Evolutionary conservation across 306 rosid genomes (phyloP), one percentile per base, ranked within the genome.

Genomic region (Prunus salicina): DNA sequence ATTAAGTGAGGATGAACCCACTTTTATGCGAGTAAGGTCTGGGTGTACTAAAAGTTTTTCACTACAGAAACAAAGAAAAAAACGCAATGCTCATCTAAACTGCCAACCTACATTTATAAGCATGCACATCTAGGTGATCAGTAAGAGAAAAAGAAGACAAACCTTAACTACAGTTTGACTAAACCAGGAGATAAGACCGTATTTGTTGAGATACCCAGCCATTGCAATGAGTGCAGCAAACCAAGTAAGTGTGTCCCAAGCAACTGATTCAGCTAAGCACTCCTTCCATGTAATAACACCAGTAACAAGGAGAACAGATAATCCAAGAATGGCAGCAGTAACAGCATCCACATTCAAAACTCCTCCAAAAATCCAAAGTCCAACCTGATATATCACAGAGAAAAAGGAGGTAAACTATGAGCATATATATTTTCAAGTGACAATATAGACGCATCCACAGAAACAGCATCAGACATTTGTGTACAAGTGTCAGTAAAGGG

Each of bases 231-330:
- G 99, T 45, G 99, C 99, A 80, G 99, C 99, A 84, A 96, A 96
- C 99, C 98, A 96, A 2, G 97, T 96, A 73, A 96, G 93, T 43
- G 99, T 96, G 74, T 96, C 99, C 99, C 99, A 96, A 72, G 99
- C 99, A 84, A 96, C 99, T 64, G 97, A 82, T 79, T 96, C 99
- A 74, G 83, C 91, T 77, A 96, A 88, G 88, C 99, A 96, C 87
- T 96, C 99, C 83, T 96, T 96, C 99, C 99, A 96, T 64, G 99
- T 92, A 72, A 96, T 93, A 60, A 96, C 98, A 55, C 99, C 99
- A 1, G 96, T 84, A 67, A 96, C 89, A 72, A 96, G 97, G 76
- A 96, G 98, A 64, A 92, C 80, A 22, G 98, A 78, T 78, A 96
- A 78, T 79, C 99, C 99, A 70, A 96, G 91, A 83, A 96, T 92